Evolutionary conservation across 2,329 filamentous ascomycete species (phyloP).

Genomic region (Ilyonectria mors-panacis): DNA sequence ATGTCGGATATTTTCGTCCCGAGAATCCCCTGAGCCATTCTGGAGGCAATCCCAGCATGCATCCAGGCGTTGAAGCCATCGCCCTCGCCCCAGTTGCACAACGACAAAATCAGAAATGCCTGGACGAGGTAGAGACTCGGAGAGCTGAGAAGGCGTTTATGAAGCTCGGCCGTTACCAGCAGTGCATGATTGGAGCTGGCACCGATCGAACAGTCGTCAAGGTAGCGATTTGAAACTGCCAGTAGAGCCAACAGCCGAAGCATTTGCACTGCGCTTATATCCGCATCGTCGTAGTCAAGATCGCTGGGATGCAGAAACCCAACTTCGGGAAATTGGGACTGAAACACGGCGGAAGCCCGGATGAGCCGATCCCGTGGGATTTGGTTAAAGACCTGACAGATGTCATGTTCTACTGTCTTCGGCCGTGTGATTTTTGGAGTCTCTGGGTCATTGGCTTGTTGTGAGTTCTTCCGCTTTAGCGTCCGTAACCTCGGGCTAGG

Average conservation of each 20-base stretch:
- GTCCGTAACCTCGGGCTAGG: constrained; percentile 14
- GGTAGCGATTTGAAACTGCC: constrained; percentile 36
- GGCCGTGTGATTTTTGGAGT: not conserved
- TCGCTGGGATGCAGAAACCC: constrained; percentile 45
- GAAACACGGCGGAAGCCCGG: constrained; percentile 32
- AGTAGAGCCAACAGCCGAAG: constrained; percentile 38
- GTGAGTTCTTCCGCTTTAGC: constrained; percentile 30
- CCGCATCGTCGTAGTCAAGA: constrained; percentile 35
- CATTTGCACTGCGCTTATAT: constrained; percentile 27
- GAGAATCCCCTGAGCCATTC: constrained; percentile 45
- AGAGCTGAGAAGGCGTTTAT: constrained; percentile 32
- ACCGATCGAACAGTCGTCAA: not conserved
- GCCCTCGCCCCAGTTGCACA: constrained; percentile 46
- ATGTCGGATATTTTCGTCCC: constrained; percentile 38
- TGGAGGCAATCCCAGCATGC: constrained; percentile 43
- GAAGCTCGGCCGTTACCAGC: constrained; percentile 30
- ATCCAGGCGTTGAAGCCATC: constrained; percentile 49
- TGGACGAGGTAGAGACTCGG: constrained; percentile 40
- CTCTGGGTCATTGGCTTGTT: not conserved
- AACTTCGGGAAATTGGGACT: constrained; percentile 45
- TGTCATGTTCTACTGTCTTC: constrained; percentile 7
- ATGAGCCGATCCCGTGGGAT: constrained; percentile 21
- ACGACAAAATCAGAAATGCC: constrained; percentile 37
- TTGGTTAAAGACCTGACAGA: constrained; percentile 26
- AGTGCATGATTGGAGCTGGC: not conserved